Conservation (phyloP, 306 rosid genomes). For the Vigna angularis region DNA sequence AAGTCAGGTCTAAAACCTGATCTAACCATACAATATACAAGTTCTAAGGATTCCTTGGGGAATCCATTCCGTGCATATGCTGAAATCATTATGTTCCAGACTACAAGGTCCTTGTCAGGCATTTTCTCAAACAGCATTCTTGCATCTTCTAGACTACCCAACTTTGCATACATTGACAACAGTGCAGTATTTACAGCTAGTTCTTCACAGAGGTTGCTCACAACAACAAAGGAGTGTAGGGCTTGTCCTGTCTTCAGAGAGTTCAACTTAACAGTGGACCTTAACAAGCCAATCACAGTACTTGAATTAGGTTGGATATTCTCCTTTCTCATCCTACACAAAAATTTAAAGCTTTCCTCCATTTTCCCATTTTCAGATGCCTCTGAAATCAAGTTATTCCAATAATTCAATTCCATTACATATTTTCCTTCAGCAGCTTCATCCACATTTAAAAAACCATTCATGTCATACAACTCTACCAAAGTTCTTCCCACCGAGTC, state of each 20-base stretch:
- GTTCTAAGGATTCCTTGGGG: slow-evolving; percentile 55
- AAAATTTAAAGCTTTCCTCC: slow-evolving; percentile 46
- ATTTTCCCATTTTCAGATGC: slow-evolving; percentile 53
- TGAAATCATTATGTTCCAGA: slow-evolving; percentile 81
- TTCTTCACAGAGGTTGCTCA: slow-evolving; percentile 55
- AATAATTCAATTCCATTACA: slow-evolving; percentile 37
- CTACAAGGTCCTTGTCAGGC: slow-evolving; percentile 72
- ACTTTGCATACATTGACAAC: slow-evolving; percentile 71
- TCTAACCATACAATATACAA: slow-evolving; percentile 62
- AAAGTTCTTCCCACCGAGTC: slow-evolving; percentile 50
- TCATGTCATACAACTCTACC: slow-evolving; percentile 47
- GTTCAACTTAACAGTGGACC: slow-evolving; percentile 54
- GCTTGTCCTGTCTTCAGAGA: slow-evolving; percentile 54
- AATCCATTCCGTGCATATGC: slow-evolving; percentile 53
- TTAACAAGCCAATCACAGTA: slow-evolving; percentile 54
- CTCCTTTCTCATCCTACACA: slow-evolving; percentile 55
- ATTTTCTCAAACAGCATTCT: slow-evolving; percentile 62
- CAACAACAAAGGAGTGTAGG: slow-evolving; percentile 59
- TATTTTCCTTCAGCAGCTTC: slow-evolving; percentile 41
- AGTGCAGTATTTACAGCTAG: slow-evolving; percentile 70
- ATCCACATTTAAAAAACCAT: slow-evolving; percentile 38
- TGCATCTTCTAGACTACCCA: slow-evolving; percentile 58
- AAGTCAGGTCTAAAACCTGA: slow-evolving; percentile 70
- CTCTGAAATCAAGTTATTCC: slow-evolving; percentile 55
- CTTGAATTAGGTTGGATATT: slow-evolving; percentile 50